Base-by-base conservation (phyloP, 1,139 yeast species). In the Zygoascus sp. region DNA sequence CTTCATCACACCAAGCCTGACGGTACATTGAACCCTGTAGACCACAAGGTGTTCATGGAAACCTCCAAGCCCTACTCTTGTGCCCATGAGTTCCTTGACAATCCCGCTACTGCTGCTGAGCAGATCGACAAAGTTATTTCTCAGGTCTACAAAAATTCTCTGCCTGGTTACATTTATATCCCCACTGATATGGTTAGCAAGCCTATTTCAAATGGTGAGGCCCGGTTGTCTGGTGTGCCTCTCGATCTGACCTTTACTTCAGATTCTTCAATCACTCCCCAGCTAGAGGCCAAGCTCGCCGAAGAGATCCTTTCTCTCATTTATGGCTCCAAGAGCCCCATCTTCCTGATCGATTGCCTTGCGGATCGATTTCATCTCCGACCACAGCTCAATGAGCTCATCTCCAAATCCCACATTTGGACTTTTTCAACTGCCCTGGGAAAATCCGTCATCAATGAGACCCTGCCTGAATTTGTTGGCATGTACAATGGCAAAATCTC, bases 81-180 rank as follows among this genome's bases (percentile, higher is more conserved):
- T 50, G 74, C 76, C 35, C 72, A 73, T 28, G 89, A 80, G 61
- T 69, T 77, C 36, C 67, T 86, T 51, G 71, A 70, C 41, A 68
- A 73, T 50, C 73, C 79, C 25, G 64, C 69, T 2, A 63, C 67
- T 9, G 82, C 80, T 1, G 70, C 79, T n/a, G 68, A 69, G 25
- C 75, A 77, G 58, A 73, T 88, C 47, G 96, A 88, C 62, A 68
- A 68, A 23, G 86, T 86, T 3, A 75, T 88, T 52, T 60, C 62
- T 39, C 70, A 75, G 27, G 79, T 86, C 27, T 68, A 77, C 54
- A 69, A 66, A 39, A 72, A 75, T 48, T 79, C 83, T 23, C 77
- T 83, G 60, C 96, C 96, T 0, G 96, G 95, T 6, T 87, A 83
- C 60, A 66, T 88, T 49, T 85, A 78, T 60, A 64, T 88, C 39